Conservation (phyloP, 2,329 filamentous ascomycete genomes). For the Ophiosphaerella narmari region DNA sequence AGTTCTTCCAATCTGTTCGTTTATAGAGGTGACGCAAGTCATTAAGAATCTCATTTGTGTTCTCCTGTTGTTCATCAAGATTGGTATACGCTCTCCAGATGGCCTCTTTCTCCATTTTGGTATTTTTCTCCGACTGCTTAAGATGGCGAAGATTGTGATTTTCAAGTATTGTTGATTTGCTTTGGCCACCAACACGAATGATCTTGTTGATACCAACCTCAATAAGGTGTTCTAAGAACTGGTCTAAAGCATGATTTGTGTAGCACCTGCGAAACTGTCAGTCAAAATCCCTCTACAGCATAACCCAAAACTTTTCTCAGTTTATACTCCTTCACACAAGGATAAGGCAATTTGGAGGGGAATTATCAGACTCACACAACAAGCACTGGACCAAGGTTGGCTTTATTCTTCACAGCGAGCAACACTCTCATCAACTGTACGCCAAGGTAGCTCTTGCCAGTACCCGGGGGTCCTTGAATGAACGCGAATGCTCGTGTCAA, state of each 20-base stretch:
- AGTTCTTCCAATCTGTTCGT: slow-evolving; percentile 19
- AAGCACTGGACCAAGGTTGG: slow-evolving; percentile 53
- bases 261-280: slow-evolving; percentile 43
- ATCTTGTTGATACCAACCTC: slow-evolving; percentile 55
- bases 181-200: slow-evolving; percentile 65
- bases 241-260: slow-evolving; percentile 59
- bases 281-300: not conserved
- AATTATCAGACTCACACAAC: slow-evolving; percentile 28
- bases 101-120: no score
- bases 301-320: no score
- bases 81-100: no score
- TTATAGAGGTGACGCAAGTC: slow-evolving; percentile 11
- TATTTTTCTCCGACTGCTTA: not conserved
- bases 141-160: slow-evolving; percentile 55
- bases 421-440: slow-evolving; percentile 63
- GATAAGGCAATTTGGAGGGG: no score
- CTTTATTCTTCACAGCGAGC: slow-evolving; percentile 49
- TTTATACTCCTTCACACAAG: no score
- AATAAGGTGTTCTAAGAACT: slow-evolving; percentile 64
- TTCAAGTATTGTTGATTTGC: slow-evolving; percentile 58
- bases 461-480: slow-evolving; percentile 73
- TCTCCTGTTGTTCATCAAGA: not conserved
- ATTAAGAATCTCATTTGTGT: slow-evolving; percentile 9
- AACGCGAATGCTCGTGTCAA: slow-evolving; percentile 61
- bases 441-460: slow-evolving; percentile 68